A percentile compares a stretch with the other conserved stretches of the same genome.
Evolutionary conservation across 495 filamentous ascomycete genomes (phyloP).

Genomic region (Aeminium ludgeri): DNA sequence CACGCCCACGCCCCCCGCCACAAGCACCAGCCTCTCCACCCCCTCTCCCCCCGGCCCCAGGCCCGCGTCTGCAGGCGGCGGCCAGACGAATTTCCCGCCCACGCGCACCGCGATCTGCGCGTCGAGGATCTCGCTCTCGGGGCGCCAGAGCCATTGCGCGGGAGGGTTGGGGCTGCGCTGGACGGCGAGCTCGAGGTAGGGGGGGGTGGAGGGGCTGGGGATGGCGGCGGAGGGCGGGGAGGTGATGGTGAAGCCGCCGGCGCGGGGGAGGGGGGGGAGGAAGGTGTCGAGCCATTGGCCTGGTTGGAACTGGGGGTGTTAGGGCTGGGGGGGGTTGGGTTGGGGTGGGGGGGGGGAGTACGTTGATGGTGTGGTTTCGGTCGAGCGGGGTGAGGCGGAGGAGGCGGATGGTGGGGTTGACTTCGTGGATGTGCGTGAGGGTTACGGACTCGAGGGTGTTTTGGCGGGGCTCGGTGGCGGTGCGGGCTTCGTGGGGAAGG

Average conservation of each 20-base stretch:
- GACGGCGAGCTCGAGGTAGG: constrained; percentile 57
- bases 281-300: constrained; percentile 89
- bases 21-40: constrained; percentile 45
- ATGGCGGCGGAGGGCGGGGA: constrained; percentile 38
- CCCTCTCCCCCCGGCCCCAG: too few relatives aligned
- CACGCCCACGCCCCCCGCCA: constrained; percentile 74
- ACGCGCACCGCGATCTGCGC: constrained; percentile 47
- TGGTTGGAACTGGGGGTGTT: constrained; percentile 52
- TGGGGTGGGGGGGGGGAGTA: constrained; percentile 4
- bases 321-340: constrained; percentile 31
- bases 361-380: constrained; percentile 12
- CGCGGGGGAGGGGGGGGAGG: constrained; percentile 44
- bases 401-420: constrained; percentile 15
- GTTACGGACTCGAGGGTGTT: constrained; percentile 14
- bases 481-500: constrained; percentile 16
- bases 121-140: constrained; percentile 35
- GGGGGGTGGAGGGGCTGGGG: constrained; percentile 17
- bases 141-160: constrained; percentile 61
- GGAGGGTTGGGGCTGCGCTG: constrained; percentile 50
- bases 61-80: constrained; percentile 33
- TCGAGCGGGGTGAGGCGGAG: constrained; percentile 12
- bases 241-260: constrained; percentile 80
- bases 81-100: constrained; percentile 68
- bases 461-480: constrained; percentile 14
- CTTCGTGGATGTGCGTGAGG: constrained; percentile 13